Evolutionary conservation across 2,329 filamentous ascomycete genomes (phyloP), one percentile per base, ranked within the genome.

Genomic region (Colletotrichum lentis): DNA sequence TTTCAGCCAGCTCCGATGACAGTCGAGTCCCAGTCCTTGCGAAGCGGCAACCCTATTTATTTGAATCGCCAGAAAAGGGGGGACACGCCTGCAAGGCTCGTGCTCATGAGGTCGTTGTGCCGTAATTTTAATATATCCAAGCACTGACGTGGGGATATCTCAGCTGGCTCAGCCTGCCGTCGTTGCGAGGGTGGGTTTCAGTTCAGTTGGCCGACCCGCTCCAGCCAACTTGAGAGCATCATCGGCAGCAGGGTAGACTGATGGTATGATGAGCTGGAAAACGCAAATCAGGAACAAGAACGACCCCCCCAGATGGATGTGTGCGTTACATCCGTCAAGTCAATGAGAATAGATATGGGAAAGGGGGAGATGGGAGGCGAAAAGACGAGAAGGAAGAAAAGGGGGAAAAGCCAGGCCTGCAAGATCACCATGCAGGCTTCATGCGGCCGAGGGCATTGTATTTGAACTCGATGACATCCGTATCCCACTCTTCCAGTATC

Each of bases 121-220:
- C 65, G 65, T 68, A 68, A 64, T 68, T 50, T 65, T 68, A 60
- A 68, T 68, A 55, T 68, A 65, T 35, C 54, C 50, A 24, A 54
- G 62, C 65, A 65, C 37, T 49, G 55, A 24, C 61, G 62, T 65
- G 65, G 65, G 65, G 65, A 39, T 49, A 65, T 62, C 61, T 65
- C 60, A 62, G 61, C 65, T 47, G 53, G 61, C 16, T n/a, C n/a
- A n/a, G n/a, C n/a, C n/a, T 58, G 60, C 64, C 53, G 60, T 46
- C 44, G 31, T 49, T 53, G 54, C 61, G 54, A 58, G 47, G 54
- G 65, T 68, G 65, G 65, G 65, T 65, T 68, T 54, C 62, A 63
- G 58, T 60, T 65, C 61, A 65, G 65, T 59, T 63, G 52, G 54
- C 41, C 31, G 61, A 58, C 64, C 65, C 65, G 65, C 65, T 63